Percentiles rank a stretch among this genome's conserved stretches.
phyloP scores from a whole-genome alignment of 2,329 filamentous ascomycete genomes.

The Leptographium lundbergii region DNA sequence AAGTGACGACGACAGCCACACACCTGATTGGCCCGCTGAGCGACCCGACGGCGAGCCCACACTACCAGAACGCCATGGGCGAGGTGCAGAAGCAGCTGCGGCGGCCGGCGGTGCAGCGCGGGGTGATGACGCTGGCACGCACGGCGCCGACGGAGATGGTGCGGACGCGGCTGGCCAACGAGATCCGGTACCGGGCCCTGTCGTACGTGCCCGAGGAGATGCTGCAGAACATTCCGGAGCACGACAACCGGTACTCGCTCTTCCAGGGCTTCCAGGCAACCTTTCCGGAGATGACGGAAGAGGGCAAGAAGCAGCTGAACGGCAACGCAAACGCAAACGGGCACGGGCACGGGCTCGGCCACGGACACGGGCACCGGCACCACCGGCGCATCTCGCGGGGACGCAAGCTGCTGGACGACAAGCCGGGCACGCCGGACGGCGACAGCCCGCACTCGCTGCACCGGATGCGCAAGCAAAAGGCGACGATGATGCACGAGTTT shows the following conservation, averaged over 20 bases:
- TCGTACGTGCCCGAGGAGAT: slow-evolving; percentile 84
- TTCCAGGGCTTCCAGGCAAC: slow-evolving; percentile 95
- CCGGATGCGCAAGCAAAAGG: slow-evolving; percentile 68
- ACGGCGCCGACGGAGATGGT: slow-evolving; percentile 91
- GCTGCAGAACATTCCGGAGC: slow-evolving; percentile 76
- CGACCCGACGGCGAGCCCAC: slow-evolving; percentile 42
- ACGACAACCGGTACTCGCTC: slow-evolving; percentile 75
- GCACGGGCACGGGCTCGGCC: background rate
- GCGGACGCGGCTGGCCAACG: slow-evolving; percentile 73
- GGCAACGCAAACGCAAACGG: background rate
- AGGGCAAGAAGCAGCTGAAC: slow-evolving; percentile 48
- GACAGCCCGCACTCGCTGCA: slow-evolving; percentile 53
- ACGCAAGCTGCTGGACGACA: slow-evolving; percentile 61
- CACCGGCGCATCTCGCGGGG: slow-evolving; percentile 60
- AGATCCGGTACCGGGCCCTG: slow-evolving; percentile 89
- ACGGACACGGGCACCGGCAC: slow-evolving; percentile 28
- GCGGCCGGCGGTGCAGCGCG: slow-evolving; percentile 71
- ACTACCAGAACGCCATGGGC: slow-evolving; percentile 79
- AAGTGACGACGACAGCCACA: slow-evolving; percentile 85
- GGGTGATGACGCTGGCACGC: slow-evolving; percentile 80
- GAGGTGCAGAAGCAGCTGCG: slow-evolving; percentile 84
- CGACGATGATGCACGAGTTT: slow-evolving; percentile 67
- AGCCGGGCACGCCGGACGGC: slow-evolving; percentile 27
- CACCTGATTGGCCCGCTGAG: slow-evolving; percentile 66
- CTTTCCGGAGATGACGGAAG: slow-evolving; percentile 58